Evolutionary conservation across 2,329 filamentous ascomycete species (phyloP), one percentile per base, ranked within the genome.

Genomic region (Pezicula carpinea): DNA sequence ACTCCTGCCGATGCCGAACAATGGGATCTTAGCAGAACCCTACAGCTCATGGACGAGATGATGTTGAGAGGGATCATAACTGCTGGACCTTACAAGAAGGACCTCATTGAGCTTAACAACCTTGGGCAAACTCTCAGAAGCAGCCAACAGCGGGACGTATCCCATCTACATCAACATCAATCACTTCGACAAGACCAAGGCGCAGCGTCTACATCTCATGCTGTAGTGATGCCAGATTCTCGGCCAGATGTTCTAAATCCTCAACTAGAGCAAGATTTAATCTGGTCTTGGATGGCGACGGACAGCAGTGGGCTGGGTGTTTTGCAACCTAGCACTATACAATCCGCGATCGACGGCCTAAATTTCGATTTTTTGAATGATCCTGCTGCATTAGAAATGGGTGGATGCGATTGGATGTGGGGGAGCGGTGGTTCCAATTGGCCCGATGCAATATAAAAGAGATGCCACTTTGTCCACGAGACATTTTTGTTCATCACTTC

Each of bases 211-310:
- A 22, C 19, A 23, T 15, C 18, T 40, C n/a, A 13, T 6, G 18
- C 18, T 8, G 19, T 11, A 23, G 19, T 10, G 3, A 23, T 40
- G n/a, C 14, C 18, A 11, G 33, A 35, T 15, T 15, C 33, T 17
- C 5, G n/a, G 33, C 33, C n/a, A 15, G 33, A 35, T 15, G 33
- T 15, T 15, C 21, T 40, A 15, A 40, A 40, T 23, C 21, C 18
- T 13, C 38, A 21, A 4, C 11, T 26, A 11, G 38, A 40, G 8
- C 38, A 40, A 26, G 38, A 40, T 15, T 13, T 26, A 7, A 40
- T 40, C 15, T 40, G 38, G 38, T 40, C 38, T 13, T 40, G 38
- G 38, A 40, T 40, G 38, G 38, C 38, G 11, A 40, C 38, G 14
- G 38, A 40, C 5, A 22, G 22, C 22, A 22, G 19, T 23, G 38